These are phyloP conservation scores for Geopyxis carbonaria DNA, from an alignment of 495 filamentous ascomycete species.

Conservation along the genomic window DNA sequence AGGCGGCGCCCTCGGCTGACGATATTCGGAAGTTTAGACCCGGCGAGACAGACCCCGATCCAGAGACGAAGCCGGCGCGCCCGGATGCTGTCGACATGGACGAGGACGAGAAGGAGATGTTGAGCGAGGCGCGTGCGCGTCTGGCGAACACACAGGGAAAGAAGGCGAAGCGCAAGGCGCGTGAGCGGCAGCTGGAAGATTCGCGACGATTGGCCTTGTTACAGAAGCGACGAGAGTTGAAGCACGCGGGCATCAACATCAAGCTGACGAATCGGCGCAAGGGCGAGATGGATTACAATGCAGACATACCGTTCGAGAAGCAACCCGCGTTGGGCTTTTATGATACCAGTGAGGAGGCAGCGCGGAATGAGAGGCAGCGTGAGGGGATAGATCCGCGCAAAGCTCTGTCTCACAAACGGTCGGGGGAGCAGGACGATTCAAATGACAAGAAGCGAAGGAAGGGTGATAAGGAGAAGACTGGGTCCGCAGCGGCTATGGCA, in stretches of 20 bases:
- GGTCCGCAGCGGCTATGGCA: constrained; percentile 54
- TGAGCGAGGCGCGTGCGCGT: constrained; percentile 90
- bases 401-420: constrained; percentile 82
- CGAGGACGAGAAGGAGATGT: constrained; percentile 98
- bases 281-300: constrained; percentile 98
- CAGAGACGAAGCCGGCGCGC: constrained; percentile 89
- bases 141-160: constrained; percentile 96
- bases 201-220: constrained; percentile 73
- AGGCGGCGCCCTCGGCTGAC: constrained; percentile 81
- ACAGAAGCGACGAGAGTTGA: constrained; percentile 90
- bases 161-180: constrained; percentile 94
- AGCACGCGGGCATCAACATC: constrained; percentile 95
- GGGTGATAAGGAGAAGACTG: constrained; percentile 50
- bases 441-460: constrained; percentile 70
- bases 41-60: constrained; percentile 88
- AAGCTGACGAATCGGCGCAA: constrained; percentile 84
- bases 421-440: constrained; percentile 73
- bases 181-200: constrained; percentile 89
- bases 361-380: constrained; percentile 68
- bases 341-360: constrained; percentile 69
- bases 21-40: constrained; percentile 80
- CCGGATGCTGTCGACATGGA: constrained; percentile 96
- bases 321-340: constrained; percentile 78
- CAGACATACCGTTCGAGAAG: constrained; percentile 95
- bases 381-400: constrained; percentile 86